Evolutionary conservation across 257 asterid species (phyloP).

Genomic region (Solanum verrucosum): DNA sequence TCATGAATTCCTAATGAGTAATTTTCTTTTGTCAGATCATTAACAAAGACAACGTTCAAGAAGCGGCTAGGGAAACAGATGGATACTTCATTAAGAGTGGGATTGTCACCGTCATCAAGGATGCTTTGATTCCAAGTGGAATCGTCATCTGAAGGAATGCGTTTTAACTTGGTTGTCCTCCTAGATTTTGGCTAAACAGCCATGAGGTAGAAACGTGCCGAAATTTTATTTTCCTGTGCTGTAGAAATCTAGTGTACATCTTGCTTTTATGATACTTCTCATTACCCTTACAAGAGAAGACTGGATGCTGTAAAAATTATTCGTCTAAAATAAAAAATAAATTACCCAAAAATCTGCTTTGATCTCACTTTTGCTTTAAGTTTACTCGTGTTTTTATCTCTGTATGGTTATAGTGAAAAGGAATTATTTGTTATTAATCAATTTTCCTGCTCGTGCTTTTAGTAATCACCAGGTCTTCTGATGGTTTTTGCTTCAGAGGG

Average conservation of each 20-base stretch:
- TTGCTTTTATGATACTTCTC: not conserved
- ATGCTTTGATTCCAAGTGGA: slow-evolving; percentile 74
- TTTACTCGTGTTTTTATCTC: not conserved
- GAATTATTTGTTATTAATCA: no score
- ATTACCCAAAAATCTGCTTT: not conserved
- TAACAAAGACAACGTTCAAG: slow-evolving; percentile 69
- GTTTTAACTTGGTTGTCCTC: not conserved
- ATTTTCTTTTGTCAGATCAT: slow-evolving; percentile 35
- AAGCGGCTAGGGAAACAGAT: slow-evolving; percentile 91
- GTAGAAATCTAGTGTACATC: slow-evolving; percentile 16
- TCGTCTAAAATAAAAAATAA: not conserved
- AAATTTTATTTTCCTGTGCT: not conserved
- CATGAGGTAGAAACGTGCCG: not conserved
- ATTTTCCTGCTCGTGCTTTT: not conserved
- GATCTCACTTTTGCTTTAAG: not conserved
- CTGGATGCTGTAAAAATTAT: not conserved
- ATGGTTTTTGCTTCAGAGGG: not conserved
- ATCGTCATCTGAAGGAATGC: slow-evolving; percentile 36
- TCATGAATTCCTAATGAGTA: not conserved
- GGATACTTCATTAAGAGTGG: slow-evolving; percentile 96
- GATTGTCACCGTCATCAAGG: slow-evolving; percentile 81
- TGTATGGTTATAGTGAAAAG: not conserved
- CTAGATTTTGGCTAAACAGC: not conserved
- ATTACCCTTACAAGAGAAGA: not conserved
- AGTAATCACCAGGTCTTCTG: not conserved